Percentiles rank a stretch among this genome's conserved stretches.
phyloP scores from a whole-genome alignment of 768 basidiomycete genomes.

The Xerocomellus chrysenteron region DNA sequence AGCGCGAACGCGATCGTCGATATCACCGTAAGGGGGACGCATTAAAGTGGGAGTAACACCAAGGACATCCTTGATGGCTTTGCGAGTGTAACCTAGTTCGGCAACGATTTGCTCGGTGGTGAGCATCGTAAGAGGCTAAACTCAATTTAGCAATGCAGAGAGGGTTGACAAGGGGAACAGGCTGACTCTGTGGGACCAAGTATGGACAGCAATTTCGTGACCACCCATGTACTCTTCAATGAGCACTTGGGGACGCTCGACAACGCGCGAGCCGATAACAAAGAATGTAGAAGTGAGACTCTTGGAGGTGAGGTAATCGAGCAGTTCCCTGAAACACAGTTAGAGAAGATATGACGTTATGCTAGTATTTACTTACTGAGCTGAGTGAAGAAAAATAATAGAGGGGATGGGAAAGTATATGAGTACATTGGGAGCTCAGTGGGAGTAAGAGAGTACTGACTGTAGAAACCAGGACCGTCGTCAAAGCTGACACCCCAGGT shows the following conservation, averaged over 20 bases:
- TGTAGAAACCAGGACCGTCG: conserved; percentile 85
- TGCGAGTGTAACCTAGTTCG: conserved; percentile 89
- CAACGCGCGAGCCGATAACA: conserved; percentile 80
- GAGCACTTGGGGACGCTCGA: conserved; percentile 74
- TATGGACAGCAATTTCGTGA: conserved; percentile 83
- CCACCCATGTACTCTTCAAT: conserved; percentile 78
- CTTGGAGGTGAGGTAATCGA: conserved; percentile 67
- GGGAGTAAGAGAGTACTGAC: conserved; percentile 41
- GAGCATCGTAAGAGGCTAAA: conserved; percentile 61
- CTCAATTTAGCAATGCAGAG: conserved; percentile 14
- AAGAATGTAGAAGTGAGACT: conserved; percentile 85
- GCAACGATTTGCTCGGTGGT: conserved; percentile 87
- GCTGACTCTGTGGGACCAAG: conserved; percentile 81
- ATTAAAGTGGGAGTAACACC: conserved; percentile 77
- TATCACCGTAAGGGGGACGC: conserved; percentile 84
- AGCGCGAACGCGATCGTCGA: conserved; percentile 91
- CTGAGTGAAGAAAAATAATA: conserved; percentile 31
- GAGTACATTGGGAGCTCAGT: neutral
- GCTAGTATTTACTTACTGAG: conserved; percentile 42
- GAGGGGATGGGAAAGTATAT: neutral
- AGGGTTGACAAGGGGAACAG: neutral
- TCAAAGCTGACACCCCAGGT: conserved; percentile 87
- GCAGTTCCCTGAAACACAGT: conserved; percentile 48
- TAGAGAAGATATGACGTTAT: neutral
- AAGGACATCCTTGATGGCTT: conserved; percentile 73